Evolutionary conservation across 2,329 filamentous ascomycete genomes (phyloP), one percentile per base, ranked within the genome.

Genomic region (Xylariales sp.): DNA sequence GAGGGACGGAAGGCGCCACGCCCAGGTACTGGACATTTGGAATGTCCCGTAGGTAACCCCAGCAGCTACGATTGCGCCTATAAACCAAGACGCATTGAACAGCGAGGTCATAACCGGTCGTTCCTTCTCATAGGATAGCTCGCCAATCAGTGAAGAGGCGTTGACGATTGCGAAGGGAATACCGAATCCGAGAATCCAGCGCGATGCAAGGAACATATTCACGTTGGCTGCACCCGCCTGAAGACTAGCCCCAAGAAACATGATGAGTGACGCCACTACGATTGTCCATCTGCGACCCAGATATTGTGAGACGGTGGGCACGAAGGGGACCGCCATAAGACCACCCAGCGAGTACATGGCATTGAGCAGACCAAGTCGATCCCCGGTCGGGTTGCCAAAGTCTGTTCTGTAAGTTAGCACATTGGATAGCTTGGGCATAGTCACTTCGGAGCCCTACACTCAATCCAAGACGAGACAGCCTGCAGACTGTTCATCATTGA

Each of bases 71-170:
- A 74, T 67, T 18, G 58, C 53, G 10, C 71, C 70, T 21, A 74
- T 56, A 42, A 73, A 73, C 57, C 68, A 75, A 2, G 68, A 75
- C 1, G 71, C 66, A 43, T 76, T 76, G 61, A 77, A 78, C 3
- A 78, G 60, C 2, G 71, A 73, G 2, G 71, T 76, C 49, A 77
- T 53, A 22, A 71, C 65, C 0, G 72, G 57, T 41, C 74, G 69
- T 54, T 78, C 72, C 51, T 74, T 74, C 3, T 73, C 73, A 51
- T 78, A 70, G 3, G 65, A 68, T 16, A 78, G 58, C 49, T 78
- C 75, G 51, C 71, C 74, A 14, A 78, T 67, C 46, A 78, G 59
- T 1, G 71, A 61, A 10, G 54, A 52, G 10, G 33, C 42, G 40
- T 69, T 56, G 37, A 70, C 64, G 29, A 68, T 47, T 11, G 66